Evolutionary conservation across 106 monocot species (phyloP).

Genomic region (Narthecium ossifragum): DNA sequence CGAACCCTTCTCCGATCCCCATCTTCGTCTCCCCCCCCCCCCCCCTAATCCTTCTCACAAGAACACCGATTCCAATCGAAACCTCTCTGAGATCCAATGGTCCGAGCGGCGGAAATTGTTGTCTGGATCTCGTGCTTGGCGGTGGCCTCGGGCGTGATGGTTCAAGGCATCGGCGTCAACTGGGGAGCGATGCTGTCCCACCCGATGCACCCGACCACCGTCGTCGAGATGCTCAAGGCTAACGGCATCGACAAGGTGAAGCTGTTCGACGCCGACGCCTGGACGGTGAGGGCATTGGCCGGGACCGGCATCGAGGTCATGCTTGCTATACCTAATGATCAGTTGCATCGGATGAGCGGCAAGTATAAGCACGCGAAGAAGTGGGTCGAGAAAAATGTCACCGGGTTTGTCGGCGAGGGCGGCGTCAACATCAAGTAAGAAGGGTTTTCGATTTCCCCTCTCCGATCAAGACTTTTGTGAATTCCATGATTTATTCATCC

Average conservation of each 20-base stretch:
- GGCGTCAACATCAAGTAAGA: conserved; percentile 26
- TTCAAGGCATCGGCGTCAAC: conserved; percentile 31
- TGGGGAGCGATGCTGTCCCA: conserved; percentile 52
- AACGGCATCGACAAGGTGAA: conserved; percentile 34
- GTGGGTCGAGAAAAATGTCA: conserved; percentile 28
- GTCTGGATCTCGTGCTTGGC: not conserved
- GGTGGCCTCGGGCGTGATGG: not conserved
- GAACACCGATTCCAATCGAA: not conserved
- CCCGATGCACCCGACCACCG: conserved; percentile 24
- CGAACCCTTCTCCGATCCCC: too few relatives aligned
- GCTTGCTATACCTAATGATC: conserved; percentile 39
- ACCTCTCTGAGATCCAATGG: conserved; percentile 1
- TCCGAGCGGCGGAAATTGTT: not conserved
- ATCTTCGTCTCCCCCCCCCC: too few relatives aligned
- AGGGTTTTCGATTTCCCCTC: not conserved
- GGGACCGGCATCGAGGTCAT: conserved; percentile 29
- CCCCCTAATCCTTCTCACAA: too few relatives aligned
- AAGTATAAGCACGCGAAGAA: conserved; percentile 8
- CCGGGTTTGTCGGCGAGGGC: conserved; percentile 6
- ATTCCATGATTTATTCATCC: too few relatives aligned
- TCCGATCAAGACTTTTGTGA: too few relatives aligned
- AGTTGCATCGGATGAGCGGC: conserved; percentile 2
- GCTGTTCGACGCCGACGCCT: conserved; percentile 36
- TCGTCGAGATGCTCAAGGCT: conserved; percentile 31
- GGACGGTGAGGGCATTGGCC: conserved; percentile 17